Conservation (phyloP, 179 eudicot species). For the Sideroxylon spinosum region DNA sequence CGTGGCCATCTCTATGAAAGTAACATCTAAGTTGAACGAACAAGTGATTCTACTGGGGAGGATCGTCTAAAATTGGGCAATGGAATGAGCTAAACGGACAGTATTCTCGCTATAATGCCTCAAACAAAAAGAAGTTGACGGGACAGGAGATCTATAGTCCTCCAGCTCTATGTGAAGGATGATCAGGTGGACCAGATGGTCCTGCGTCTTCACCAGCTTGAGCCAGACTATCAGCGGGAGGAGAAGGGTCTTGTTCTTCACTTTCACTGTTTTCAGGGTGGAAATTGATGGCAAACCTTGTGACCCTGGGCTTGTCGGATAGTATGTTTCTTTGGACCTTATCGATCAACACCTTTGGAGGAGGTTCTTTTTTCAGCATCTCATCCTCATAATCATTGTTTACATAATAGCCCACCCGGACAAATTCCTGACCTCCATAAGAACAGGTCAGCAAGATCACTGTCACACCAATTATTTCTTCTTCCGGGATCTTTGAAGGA, state of each 20-base stretch:
- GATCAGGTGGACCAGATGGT: too few relatives aligned
- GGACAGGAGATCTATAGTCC: not conserved
- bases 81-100: not conserved
- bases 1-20: too few relatives aligned
- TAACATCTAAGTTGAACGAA: too few relatives aligned
- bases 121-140: not conserved
- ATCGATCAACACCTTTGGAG: conserved; percentile 75
- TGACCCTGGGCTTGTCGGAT: conserved; percentile 83
- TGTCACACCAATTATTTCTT: conserved; percentile 89
- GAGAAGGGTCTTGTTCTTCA: conserved; percentile 48
- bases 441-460: conserved; percentile 86
- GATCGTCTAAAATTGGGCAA: not conserved
- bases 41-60: not conserved
- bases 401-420: conserved; percentile 87
- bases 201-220: too few relatives aligned
- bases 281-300: conserved; percentile 87
- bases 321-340: conserved; percentile 73
- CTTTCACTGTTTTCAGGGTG: conserved; percentile 66
- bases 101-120: not conserved
- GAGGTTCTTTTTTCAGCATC: conserved; percentile 77
- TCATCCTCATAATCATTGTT: conserved; percentile 90
- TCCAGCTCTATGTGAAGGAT: conserved; percentile 1
- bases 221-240: conserved; percentile 23
- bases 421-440: conserved; percentile 77
- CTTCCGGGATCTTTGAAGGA: conserved; percentile 80